A percentile compares a stretch with the other conserved stretches of the same genome.
These are phyloP conservation scores for Graphium sp. DNA, from an alignment of 2,329 filamentous ascomycete species.

Conservation along the genomic window DNA sequence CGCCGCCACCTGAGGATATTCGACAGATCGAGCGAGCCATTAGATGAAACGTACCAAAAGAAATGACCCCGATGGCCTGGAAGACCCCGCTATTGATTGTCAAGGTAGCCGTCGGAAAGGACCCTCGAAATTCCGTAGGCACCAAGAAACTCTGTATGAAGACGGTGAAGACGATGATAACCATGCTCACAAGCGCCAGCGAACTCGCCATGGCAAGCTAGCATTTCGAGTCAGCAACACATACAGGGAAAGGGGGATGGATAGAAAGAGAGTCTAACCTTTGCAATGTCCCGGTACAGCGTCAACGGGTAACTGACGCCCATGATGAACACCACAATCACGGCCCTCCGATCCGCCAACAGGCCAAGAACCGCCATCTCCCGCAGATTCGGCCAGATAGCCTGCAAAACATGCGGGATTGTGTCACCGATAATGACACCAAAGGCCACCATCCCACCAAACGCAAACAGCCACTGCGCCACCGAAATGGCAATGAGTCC, in stretches of 20 bases:
- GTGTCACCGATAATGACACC: constrained; percentile 95
- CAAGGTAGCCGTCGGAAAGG: constrained; percentile 51
- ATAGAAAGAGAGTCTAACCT: constrained; percentile 37
- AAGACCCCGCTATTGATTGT: constrained; percentile 80
- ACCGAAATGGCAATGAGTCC: constrained; percentile 77
- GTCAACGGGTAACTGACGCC: constrained; percentile 82
- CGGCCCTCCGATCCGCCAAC: constrained; percentile 62
- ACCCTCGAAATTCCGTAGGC: constrained; percentile 53
- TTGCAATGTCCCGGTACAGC: constrained; percentile 90
- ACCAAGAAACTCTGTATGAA: constrained; percentile 68
- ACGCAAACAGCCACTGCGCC: constrained; percentile 96
- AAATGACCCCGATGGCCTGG: constrained; percentile 94
- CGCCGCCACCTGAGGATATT: not conserved
- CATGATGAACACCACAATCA: constrained; percentile 78
- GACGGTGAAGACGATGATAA: constrained; percentile 75
- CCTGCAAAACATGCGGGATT: constrained; percentile 75
- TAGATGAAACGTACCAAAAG: constrained; percentile 51
- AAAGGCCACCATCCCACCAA: constrained; percentile 97
- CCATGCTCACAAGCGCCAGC: constrained; percentile 83
- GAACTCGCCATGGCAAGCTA: constrained; percentile 93
- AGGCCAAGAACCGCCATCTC: constrained; percentile 65
- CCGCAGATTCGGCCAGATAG: constrained; percentile 61
- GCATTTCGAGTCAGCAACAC: too few species aligned
- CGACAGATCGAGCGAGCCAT: not conserved
- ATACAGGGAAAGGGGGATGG: not conserved